These are phyloP conservation scores for Albizia julibrissin DNA, from an alignment of 306 rosid species.

Conservation along the genomic window DNA sequence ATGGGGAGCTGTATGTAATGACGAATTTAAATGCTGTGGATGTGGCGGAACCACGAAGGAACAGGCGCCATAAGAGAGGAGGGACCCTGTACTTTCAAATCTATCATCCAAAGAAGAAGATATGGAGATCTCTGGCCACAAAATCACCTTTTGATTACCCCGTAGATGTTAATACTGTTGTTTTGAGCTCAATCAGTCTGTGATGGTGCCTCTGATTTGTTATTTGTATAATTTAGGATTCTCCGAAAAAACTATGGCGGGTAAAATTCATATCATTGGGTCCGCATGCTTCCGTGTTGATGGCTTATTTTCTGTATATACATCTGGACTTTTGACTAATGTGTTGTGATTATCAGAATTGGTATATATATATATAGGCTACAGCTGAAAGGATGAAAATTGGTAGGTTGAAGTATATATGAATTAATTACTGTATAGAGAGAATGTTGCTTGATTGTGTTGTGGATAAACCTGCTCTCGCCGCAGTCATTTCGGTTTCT, in stretches of 20 bases:
- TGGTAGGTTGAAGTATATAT: constrained; percentile 9
- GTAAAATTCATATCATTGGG: constrained; percentile 12
- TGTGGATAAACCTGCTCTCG: background rate
- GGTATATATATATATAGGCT: background rate
- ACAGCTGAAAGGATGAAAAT: background rate
- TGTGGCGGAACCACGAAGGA: constrained; percentile 47
- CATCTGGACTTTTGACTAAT: constrained; percentile 14
- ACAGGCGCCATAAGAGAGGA: constrained; percentile 54
- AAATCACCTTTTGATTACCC: constrained; percentile 60
- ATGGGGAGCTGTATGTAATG: constrained; percentile 64
- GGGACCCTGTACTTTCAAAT: constrained; percentile 72
- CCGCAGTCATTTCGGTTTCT: background rate
- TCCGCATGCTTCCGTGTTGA: constrained; percentile 18
- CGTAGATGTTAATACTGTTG: constrained; percentile 62
- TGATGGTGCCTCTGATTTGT: constrained; percentile 38
- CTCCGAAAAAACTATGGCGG: constrained; percentile 28
- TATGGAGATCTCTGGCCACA: constrained; percentile 67
- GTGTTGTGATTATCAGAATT: constrained; percentile 17
- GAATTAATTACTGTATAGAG: background rate
- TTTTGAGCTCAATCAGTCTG: constrained; percentile 69
- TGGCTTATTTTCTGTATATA: constrained; percentile 25
- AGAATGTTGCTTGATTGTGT: background rate
- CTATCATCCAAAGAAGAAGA: constrained; percentile 71
- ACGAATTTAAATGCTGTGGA: constrained; percentile 44
- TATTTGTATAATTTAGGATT: constrained; percentile 24